Evolutionary conservation across 495 filamentous ascomycete genomes (phyloP), one percentile per base, ranked within the genome.

Genomic region (Aspergillus funiculosus): DNA sequence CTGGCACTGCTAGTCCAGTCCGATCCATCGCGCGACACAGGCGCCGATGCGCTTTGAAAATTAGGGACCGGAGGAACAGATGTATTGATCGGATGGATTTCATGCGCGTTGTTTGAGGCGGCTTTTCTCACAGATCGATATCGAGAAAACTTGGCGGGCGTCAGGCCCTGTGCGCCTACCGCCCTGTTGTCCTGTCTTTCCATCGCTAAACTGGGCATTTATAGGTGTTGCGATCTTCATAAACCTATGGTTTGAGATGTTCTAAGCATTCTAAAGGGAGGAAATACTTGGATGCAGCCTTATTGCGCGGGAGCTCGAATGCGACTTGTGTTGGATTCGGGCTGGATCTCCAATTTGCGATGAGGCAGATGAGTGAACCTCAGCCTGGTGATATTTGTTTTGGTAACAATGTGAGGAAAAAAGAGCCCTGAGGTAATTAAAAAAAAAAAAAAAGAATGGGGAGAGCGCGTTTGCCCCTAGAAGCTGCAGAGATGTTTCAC

Each of bases 41-140:
- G 20, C 15, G 8, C 41, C 15, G 43, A 55, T 61, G 48, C 21
- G 37, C 26, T 47, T 20, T 18, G 39, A 13, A 28, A 27, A n/a
- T 17, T 48, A 6, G 40, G 40, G 7, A 47, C 36, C 11, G 49
- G 43, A 5, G 42, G 37, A 5, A 45, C 21, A n/a, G 31, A 40
- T 10, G 49, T 39, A 18, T 42, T 42, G 13, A 39, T 22, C 36
- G 40, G 40, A 24, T 25, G 8, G 19, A 34, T 31, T 17, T 34
- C 31, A 20, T 43, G 40, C 15, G 46, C 32, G 32, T 42, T 48
- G 17, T 48, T 53, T 10, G 63, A 50, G 4, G 61, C 58, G 18
- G 60, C 58, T 25, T 56, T 50, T 40, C 61, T 51, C 1, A 64
- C 62, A 11, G 60, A 60, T 26, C 62, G 59, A 54, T 71, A 69